Evolutionary conservation across 345 rosid species (phyloP), one percentile per base, ranked within the genome.

Genomic region (Chamaenerion angustifolium): DNA sequence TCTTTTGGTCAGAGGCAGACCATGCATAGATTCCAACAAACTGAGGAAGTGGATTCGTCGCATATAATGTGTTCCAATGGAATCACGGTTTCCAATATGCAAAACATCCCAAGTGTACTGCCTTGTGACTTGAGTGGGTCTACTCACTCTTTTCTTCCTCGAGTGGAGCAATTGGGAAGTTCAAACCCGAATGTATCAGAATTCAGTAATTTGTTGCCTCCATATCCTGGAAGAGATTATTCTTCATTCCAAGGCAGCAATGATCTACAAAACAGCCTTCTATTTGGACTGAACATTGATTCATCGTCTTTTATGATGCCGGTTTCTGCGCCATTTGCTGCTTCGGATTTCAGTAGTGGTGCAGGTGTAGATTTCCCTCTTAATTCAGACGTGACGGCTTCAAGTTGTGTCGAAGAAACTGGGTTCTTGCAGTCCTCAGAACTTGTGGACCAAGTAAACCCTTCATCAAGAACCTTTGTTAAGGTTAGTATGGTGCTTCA

Each of bases 391-490:
- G 68, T 75, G 67, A 63, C 76, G 13, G 55, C 80, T 43, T 75
- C 80, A 45, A 75, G 80, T 60, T 75, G 76, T 44, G 69, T 75
- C 3, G 76, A 71, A 51, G 76, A 71, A 56, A 68, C 76, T 12
- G 80, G 76, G 56, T 75, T 68, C 67, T 52, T 75, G 69, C 76
- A 65, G 65, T 71, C 76, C 44, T 65, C 76, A 31, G 80, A 71
- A 46, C 65, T 65, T 52, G 71, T 65, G 62, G 76, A 68, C 55
- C 80, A 71, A 65, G 71, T 58, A 40, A 71, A 75, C 61, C 71
- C 74, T 56, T 56, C 59, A 35, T 44, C 55, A 12, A 37, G 74
- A 75, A 71, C 69, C 71, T 75, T 71, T 71, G 74, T 75, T 57
- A 75, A 75, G 80, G 80, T 75, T 42, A 55, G 41, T 12, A 50